Base-by-base conservation (phyloP, 2,329 filamentous ascomycete genomes). In the Arthrinium puccinioides region DNA sequence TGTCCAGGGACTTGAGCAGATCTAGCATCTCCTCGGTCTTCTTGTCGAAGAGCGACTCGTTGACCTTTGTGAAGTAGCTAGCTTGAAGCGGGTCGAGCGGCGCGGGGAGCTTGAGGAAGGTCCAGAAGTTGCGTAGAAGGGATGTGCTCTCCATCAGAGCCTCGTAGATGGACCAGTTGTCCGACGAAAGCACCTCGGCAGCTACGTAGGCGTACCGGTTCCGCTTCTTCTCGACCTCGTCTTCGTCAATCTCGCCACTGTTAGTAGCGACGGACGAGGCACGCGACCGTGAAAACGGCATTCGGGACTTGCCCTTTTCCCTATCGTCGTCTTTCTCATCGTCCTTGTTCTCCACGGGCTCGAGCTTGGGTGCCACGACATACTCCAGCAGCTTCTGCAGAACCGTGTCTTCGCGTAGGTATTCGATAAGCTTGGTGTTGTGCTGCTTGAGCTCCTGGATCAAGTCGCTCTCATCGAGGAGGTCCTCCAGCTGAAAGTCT, bases 391-490 rank as follows among this genome's bases (percentile, higher is more conserved):
- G 75, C 55, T 78, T 82, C 61, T 88, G 79, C 45, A 98, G 76
- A 40, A 94, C 79, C 53, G 81, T 76, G 50, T 94, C 87, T 55
- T 94, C 87, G 53, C 92, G 82, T 43, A 98, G 72, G 58, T 90
- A 97, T 66, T 97, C 89, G 62, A 97, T 89, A 44, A 98, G 82
- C 69, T 96, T 96, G 41, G 87, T 84, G 68, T 98, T 97, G 67
- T 96, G 89, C 63, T 94, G 87, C 69, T 97, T 98, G 46, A 98
- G 77, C 72, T 98, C 92, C 62, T 96, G 88, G 51, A 97, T 92
- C 53, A 97, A 69, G 60, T 98, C 92, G 56, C 85, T 84, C 72
- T 98, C 92, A 61, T 97, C 89, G 45, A 98, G 79, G 42, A 98
- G 74, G 60, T 97, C 90, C 65, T 98, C 92, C 48, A 97, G 82